phyloP scores from a whole-genome alignment of 495 filamentous ascomycete genomes.

The Podospora sp. region DNA sequence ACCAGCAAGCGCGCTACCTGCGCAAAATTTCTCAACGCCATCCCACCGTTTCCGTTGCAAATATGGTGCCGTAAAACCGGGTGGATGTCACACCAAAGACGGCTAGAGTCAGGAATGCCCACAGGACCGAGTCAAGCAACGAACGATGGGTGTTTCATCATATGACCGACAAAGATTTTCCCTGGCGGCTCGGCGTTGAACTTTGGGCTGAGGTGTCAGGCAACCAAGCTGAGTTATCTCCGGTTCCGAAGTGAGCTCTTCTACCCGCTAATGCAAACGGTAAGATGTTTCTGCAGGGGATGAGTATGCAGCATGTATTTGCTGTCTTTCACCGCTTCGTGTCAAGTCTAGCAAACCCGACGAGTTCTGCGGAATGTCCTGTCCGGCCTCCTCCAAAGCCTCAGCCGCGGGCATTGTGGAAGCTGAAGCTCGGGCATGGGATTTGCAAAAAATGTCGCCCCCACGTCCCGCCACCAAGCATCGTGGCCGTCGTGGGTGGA shows the following conservation, averaged over 20 bases:
- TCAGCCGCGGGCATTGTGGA: neutral
- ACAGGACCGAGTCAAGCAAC: neutral
- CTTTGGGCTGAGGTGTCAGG: neutral
- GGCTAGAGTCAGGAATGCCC: constrained; percentile 2
- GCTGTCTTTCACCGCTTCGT: constrained; percentile 3
- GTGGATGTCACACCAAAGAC: neutral
- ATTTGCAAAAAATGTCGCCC: neutral
- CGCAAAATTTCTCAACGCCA: neutral
- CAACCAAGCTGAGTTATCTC: neutral
- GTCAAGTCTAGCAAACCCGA: no score
- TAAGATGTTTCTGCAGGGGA: constrained; percentile 1
- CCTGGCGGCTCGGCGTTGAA: neutral
- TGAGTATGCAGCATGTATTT: constrained; percentile 4
- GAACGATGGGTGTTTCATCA: neutral
- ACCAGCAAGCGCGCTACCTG: no score
- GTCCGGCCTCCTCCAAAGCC: neutral
- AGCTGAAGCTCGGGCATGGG: neutral
- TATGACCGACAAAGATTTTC: neutral
- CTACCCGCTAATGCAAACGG: neutral
- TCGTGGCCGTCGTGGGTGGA: neutral
- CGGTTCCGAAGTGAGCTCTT: neutral
- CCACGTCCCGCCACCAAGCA: neutral
- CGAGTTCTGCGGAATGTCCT: neutral
- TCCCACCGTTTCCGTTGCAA: neutral
- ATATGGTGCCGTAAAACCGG: neutral